These are phyloP conservation scores for Anastatica hierochuntica DNA, from an alignment of 345 rosid genomes.

Conservation along the genomic window DNA sequence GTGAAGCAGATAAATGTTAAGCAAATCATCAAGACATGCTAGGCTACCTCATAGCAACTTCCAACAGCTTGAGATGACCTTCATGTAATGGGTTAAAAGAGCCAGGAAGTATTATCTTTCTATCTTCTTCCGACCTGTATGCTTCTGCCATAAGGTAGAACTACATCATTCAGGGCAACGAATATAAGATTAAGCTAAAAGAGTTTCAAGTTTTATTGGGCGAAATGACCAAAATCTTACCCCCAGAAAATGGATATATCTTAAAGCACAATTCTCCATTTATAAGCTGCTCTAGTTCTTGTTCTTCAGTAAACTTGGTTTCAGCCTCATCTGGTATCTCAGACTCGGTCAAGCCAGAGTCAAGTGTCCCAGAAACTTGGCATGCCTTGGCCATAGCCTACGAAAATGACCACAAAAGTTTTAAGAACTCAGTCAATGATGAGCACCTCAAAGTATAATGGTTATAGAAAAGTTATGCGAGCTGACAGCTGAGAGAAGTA, in stretches of 20 bases:
- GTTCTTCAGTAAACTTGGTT: slow-evolving; percentile 49
- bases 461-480: background rate
- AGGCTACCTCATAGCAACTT: slow-evolving; percentile 74
- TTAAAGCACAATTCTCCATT: slow-evolving; percentile 61
- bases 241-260: slow-evolving; percentile 59
- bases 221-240: slow-evolving; percentile 34
- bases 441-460: background rate
- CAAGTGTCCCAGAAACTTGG: slow-evolving; percentile 41
- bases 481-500: background rate
- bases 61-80: slow-evolving; percentile 87
- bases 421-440: background rate
- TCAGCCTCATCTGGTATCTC: slow-evolving; percentile 45
- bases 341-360: slow-evolving; percentile 48
- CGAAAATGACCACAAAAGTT: slow-evolving; percentile 12
- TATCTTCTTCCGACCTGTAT: slow-evolving; percentile 30
- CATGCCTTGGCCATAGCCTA: slow-evolving; percentile 86
- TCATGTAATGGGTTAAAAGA: slow-evolving; percentile 91
- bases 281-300: slow-evolving; percentile 70
- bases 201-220: background rate
- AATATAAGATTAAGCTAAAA: background rate
- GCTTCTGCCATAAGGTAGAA: slow-evolving; percentile 33
- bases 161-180: slow-evolving; percentile 13
- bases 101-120: slow-evolving; percentile 81
- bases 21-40: slow-evolving; percentile 2
- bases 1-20: background rate